Percentiles rank a stretch among this genome's conserved stretches.
These are phyloP conservation scores for Talaromyces borbonicus DNA, from an alignment of 495 filamentous ascomycete genomes.

Conservation along the genomic window DNA sequence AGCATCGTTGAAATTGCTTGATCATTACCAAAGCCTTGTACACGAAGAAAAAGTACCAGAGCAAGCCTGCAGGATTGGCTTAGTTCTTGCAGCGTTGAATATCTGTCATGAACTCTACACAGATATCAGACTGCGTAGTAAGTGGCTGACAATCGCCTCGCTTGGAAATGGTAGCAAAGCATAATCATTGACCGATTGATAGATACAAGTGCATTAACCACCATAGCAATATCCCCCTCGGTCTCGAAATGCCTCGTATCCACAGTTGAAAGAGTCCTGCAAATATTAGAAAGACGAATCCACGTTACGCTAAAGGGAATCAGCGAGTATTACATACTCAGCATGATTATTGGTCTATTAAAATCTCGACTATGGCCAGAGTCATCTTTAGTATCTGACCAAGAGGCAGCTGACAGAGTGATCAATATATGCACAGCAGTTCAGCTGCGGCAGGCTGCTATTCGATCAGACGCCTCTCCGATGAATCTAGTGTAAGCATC, in stretches of 20 bases:
- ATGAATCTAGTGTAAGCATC: background rate
- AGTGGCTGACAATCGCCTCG: background rate
- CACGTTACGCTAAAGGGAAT: background rate
- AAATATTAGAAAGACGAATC: background rate
- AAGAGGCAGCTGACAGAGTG: conserved; percentile 5
- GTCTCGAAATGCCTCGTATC: background rate
- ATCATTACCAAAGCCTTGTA: conserved; percentile 1
- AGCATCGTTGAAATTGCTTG: conserved; percentile 1
- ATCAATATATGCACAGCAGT: background rate
- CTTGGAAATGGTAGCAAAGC: background rate
- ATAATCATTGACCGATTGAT: background rate
- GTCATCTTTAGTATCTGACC: background rate
- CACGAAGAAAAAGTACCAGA: conserved; percentile 2
- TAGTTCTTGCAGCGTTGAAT: conserved; percentile 4
- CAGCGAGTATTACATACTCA: conserved; percentile 2
- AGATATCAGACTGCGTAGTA: background rate
- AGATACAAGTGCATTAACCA: background rate
- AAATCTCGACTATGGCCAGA: conserved; percentile 1
- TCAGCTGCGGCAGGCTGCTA: background rate
- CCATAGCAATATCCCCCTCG: background rate
- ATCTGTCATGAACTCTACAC: conserved; percentile 4
- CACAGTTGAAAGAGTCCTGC: background rate
- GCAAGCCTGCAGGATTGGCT: background rate
- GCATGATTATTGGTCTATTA: conserved; percentile 3
- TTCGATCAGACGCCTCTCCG: background rate